These are phyloP conservation scores for Xylaria palmicola DNA, from an alignment of 495 filamentous ascomycete species.

Conservation along the genomic window DNA sequence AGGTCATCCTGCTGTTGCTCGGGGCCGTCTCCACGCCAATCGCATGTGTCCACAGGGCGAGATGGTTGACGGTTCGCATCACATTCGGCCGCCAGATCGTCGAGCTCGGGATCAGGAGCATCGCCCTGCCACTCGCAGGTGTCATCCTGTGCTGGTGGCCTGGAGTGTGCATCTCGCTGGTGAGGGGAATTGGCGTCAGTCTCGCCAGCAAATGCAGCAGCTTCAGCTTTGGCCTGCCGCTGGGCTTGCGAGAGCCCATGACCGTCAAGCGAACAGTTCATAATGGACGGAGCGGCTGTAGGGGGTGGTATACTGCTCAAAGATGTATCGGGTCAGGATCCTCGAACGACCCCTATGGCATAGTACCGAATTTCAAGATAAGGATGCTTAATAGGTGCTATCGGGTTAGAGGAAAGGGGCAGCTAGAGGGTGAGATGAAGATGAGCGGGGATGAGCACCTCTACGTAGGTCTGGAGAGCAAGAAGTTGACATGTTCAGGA, in stretches of 20 bases:
- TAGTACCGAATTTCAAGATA: not conserved
- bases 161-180: not conserved
- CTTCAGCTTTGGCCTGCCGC: conserved; percentile 17
- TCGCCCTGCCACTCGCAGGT: conserved; percentile 26
- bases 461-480: not conserved
- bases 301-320: not conserved
- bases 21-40: conserved; percentile 10
- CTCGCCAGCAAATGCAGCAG: conserved; percentile 19
- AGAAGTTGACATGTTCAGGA: not conserved
- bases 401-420: not conserved
- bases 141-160: conserved; percentile 1
- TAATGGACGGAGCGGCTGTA: not conserved
- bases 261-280: conserved; percentile 18
- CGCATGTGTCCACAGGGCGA: conserved; percentile 11
- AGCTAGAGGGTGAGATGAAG: not conserved
- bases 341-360: not conserved
- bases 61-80: conserved; percentile 13
- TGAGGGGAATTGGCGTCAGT: conserved; percentile 13
- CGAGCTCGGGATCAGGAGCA: conserved; percentile 27
- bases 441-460: not conserved
- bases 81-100: conserved; percentile 21
- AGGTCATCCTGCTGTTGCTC: conserved; percentile 8
- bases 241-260: conserved; percentile 19
- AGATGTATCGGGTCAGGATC: not conserved
- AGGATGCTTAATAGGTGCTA: conserved; percentile 9